These are phyloP conservation scores for Chaetomidium leptoderma DNA, from an alignment of 495 filamentous ascomycete species.

Conservation along the genomic window DNA sequence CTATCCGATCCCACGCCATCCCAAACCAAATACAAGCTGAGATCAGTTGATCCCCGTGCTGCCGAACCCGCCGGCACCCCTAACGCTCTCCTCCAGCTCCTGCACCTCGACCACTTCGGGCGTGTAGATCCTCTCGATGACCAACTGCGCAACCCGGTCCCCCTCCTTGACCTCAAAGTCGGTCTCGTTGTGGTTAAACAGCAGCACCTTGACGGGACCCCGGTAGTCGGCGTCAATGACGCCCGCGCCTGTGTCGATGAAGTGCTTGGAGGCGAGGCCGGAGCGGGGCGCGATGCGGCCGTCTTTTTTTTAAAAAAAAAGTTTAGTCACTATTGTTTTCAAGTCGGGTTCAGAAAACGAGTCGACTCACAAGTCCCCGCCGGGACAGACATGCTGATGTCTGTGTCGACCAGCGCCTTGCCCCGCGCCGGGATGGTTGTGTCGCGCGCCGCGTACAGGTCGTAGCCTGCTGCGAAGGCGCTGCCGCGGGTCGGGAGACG, in stretches of 20 bases:
- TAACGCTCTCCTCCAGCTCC: constrained; percentile 82
- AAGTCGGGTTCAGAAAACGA: too few species aligned
- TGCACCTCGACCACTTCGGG: constrained; percentile 84
- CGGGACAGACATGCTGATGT: constrained; percentile 82
- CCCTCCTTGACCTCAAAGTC: constrained; percentile 82
- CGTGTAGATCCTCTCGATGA: constrained; percentile 89
- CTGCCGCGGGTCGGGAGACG: constrained; percentile 80
- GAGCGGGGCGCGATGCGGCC: constrained; percentile 88
- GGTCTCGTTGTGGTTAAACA: constrained; percentile 83
- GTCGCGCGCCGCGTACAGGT: constrained; percentile 71
- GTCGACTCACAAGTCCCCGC: constrained; percentile 70
- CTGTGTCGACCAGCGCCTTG: constrained; percentile 83
- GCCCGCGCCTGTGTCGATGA: constrained; percentile 90
- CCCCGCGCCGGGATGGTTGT: constrained; percentile 75
- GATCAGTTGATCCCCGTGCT: constrained; percentile 65
- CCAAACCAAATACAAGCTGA: background rate
- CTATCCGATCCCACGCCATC: constrained; percentile 1
- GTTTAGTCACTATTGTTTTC: too few species aligned
- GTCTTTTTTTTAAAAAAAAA: constrained; percentile 60
- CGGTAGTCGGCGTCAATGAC: constrained; percentile 98
- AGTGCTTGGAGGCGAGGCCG: constrained; percentile 86
- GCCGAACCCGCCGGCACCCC: constrained; percentile 89
- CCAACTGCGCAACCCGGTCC: constrained; percentile 87
- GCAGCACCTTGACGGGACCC: constrained; percentile 84
- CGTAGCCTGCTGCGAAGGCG: constrained; percentile 87